Base-by-base conservation (phyloP, 1,139 yeast genomes). In the Blastobotrys illinoisensis region DNA sequence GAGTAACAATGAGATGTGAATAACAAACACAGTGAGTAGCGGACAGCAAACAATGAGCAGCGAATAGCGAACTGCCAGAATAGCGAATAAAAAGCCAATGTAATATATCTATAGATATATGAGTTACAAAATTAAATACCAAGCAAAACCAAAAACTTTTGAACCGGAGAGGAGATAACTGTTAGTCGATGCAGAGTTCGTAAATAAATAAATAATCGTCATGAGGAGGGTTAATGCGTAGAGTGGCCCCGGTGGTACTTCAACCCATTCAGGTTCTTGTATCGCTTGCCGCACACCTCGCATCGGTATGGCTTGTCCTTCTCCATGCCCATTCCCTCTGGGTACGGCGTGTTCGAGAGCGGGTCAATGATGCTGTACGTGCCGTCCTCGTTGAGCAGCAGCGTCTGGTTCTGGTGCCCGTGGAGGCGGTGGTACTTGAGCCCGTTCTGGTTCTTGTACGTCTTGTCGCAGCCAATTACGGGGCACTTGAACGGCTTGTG, bases 261-360 rank as follows among this genome's bases (percentile, higher is more conserved):
- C 71, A 93, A 79, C 43, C 99, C 99, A 71, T 93, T 93, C 66
- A 93, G 78, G 69, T 93, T 93, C 79, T 95, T 93, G 75, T 93
- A 93, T 56, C 99, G 78, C 74, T 93, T 95, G 55, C 98, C 98
- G 73, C 99, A 93, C 49, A 93, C 97, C 71, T 93, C 98, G 74
- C 99, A 93, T 67, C 97, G 80, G 71, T 93, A 93, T 40, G 99
- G 99, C 74, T 95, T 95, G 74, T 93, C 99, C 76, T 89, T 90
- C 71, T 93, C 99, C 80, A 90, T 82, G 44, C 93, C 96, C 68
- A 73, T 72, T 6, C 96, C 96, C 69, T 91, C 97, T 49, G 91
- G 87, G 68, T 88, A 88, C 7, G 97, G 96, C 53, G 90, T 82
- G 67, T 89, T 89, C 47, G 91, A 85, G 65, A 88, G 89, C 7